Evolutionary conservation across 2,329 filamentous ascomycete species (phyloP), one percentile per base, ranked within the genome.

Genomic region (Trichoderma asperellum): DNA sequence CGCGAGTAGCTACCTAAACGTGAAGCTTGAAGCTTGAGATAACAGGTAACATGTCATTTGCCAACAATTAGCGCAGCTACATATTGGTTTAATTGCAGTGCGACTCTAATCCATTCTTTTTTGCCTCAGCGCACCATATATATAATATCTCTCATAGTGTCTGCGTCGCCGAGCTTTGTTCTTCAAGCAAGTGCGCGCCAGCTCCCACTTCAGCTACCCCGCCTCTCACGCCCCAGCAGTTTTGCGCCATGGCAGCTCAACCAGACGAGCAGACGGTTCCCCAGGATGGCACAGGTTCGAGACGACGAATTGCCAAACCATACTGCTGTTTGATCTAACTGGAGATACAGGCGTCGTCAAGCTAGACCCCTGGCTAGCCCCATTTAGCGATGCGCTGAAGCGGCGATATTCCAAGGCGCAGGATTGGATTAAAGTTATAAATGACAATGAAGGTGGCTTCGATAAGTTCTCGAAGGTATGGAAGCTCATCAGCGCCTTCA

Each of bases 311-410:
- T n/a, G 10, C 21, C 14, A 27, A n/a, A 16, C 14, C 4, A 37
- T 37, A 40, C 18, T 29, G 35, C 10, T 14, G 21, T 59, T 47
- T 37, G 27, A 14, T n/a, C 70, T 65, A 55, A 75, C 53, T 55
- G 70, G 68, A 53, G 29, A 21, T 34, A 34, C 77, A 97, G 96
- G 95, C 74, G 94, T 97, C 64, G 81, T 96, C 73, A 83, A 92
- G 79, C 86, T 98, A 70, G 96, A 99, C 78, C 93, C 94, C 57
- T 98, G 91, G 88, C 89, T 99, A 66, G 87, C 88, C 64, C 95
- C 96, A 5, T 97, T 96, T 85, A 87, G 89, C 75, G 92, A 91
- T 68, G 84, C 90, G 37, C 84, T 99, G 72, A 90, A 88, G 79
- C 87, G 88, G 71, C 89, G 96, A 77, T 97, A 91, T 80, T 82